Evolutionary conservation across 352 stramenopile species (phyloP), one percentile per base, ranked within the genome.

Genomic region (Phytophthora rubi): DNA sequence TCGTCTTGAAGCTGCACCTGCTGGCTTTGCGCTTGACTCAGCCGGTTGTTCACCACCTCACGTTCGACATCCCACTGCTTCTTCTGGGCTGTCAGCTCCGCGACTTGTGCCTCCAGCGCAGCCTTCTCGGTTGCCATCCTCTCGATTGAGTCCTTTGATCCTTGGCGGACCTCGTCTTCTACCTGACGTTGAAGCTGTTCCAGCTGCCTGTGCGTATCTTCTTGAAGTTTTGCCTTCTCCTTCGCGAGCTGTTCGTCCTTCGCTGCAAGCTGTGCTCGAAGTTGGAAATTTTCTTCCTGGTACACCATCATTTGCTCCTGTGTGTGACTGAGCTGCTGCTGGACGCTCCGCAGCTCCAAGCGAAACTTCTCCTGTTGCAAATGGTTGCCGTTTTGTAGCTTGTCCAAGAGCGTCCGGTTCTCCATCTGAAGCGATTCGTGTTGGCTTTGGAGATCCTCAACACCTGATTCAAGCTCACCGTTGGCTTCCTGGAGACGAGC

Each of bases 301-400:
- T 84, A 91, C 55, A 82, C 78, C 12, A 91, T 62, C 81, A 89
- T 85, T 69, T 93, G 82, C 55, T 91, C 76, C 55, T 93, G 85
- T 0, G 83, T 83, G 21, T 89, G 76, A 13, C 77, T 82, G 4
- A 93, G 70, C 35, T 90, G 80, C 64, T 89, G 79, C 68, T 93
- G 80, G 58, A 89, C 72, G 32, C 68, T 79, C 5, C 82, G 78
- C 21, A 93, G 32, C 59, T 93, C 85, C 30, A 90, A 70, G 10
- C 83, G 80, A 51, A 90, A 90, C 44, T 90, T 90, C 47, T 93
- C 85, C 53, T 91, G 83, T 61, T 93, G 83, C 35, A 90, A 65
- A 47, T 90, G 76, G 37, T 83, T 89, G 1, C 80, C 80, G 58
- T 82, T 91, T 53, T 90, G 84, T 9, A 89, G 39, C 63, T 91